phyloP scores from a whole-genome alignment of 352 stramenopile genomes.

The Globisporangium uncinulatum region DNA sequence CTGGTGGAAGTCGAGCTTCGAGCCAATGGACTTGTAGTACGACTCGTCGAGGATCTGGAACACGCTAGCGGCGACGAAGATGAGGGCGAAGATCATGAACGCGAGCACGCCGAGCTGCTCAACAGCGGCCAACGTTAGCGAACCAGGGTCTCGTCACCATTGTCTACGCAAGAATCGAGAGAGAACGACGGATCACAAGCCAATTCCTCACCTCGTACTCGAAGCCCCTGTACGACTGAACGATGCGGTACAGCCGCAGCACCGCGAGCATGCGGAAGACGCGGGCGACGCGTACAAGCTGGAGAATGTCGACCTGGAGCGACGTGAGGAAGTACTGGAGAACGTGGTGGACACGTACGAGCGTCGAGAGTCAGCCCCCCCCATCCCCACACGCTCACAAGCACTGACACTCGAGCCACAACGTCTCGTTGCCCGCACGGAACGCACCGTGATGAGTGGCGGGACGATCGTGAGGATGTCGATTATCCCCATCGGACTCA shows the following conservation, averaged over 20 bases:
- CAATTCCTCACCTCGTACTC: conserved; percentile 54
- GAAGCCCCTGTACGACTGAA: conserved; percentile 47
- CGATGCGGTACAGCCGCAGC: conserved; percentile 48
- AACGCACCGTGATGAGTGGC: conserved; percentile 28
- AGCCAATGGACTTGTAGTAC: conserved; percentile 32
- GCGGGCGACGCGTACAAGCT: conserved; percentile 42
- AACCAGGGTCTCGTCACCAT: not conserved
- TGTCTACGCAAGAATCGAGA: not conserved
- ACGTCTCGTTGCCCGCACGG: not conserved
- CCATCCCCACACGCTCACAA: not conserved
- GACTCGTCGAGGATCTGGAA: conserved; percentile 56
- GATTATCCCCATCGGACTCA: conserved; percentile 47
- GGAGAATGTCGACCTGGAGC: conserved; percentile 29
- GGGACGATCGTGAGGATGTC: conserved; percentile 55
- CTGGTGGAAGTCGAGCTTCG: conserved; percentile 47
- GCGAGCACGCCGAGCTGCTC: conserved; percentile 34
- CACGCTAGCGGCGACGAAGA: conserved; percentile 48
- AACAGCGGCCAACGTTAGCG: not conserved
- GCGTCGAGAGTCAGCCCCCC: not conserved
- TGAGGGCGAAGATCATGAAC: conserved; percentile 52
- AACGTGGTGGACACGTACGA: not conserved
- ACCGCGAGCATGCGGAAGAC: conserved; percentile 56
- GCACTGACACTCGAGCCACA: not conserved
- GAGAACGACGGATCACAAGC: not conserved
- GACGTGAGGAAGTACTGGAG: conserved; percentile 30